Evolutionary conservation across 495 filamentous ascomycete genomes (phyloP).

Genomic region (Platismatia glauca): DNA sequence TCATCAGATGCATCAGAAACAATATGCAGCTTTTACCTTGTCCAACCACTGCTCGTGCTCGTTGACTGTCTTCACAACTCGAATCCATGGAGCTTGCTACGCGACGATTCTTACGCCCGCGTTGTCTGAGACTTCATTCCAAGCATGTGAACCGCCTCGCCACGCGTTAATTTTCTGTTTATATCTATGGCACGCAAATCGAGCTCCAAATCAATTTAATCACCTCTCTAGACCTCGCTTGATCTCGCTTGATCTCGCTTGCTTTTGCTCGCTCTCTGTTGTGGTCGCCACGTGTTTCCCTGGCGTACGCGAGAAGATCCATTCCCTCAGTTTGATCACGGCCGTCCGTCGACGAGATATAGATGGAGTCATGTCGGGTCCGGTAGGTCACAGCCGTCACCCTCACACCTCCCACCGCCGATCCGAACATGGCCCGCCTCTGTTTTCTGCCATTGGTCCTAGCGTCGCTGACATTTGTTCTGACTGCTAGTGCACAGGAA

Average conservation of each 20-base stretch:
- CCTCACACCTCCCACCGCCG: not conserved
- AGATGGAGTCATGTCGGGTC: not conserved
- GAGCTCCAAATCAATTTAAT: not conserved
- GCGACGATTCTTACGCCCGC: not conserved
- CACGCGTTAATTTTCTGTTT: not conserved
- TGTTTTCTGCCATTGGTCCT: not conserved
- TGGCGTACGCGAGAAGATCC: not conserved
- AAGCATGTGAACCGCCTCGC: not conserved
- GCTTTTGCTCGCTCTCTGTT: not conserved
- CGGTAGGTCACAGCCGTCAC: not conserved
- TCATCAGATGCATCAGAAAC: not conserved
- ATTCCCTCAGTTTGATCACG: not conserved
- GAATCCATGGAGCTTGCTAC: not conserved
- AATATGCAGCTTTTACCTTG: not conserved
- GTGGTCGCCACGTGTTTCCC: not conserved
- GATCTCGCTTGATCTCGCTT: not conserved
- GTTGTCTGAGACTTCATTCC: not conserved
- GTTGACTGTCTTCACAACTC: not conserved
- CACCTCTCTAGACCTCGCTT: slow-evolving; percentile 1
- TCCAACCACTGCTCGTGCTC: not conserved
- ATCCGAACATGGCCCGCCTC: not conserved
- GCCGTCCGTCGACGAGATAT: not conserved
- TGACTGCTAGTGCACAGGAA: not conserved
- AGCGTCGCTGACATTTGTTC: not conserved
- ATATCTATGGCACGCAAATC: not conserved